Evolutionary conservation across 1,284 basidiomycete species (phyloP).

Genomic region (Prillingera fragicola): DNA sequence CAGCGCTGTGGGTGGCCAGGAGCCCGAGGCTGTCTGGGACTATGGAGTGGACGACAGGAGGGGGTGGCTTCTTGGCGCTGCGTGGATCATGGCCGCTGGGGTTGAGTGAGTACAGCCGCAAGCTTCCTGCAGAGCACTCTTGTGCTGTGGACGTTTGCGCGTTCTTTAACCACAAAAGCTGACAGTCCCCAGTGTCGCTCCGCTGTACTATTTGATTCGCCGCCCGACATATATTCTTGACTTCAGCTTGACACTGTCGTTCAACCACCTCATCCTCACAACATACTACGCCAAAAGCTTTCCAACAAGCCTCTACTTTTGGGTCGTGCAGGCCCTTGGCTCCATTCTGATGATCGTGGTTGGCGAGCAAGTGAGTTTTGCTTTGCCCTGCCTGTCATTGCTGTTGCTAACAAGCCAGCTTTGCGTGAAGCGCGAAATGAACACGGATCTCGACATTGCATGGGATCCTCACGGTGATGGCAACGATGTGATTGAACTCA

Average conservation of each 20-base stretch:
- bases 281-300: constrained; percentile 83
- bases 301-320: constrained; percentile 85
- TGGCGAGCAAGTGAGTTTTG: constrained; percentile 64
- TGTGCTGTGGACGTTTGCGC: no score
- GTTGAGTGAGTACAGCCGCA: constrained; percentile 75
- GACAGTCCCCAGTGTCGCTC: constrained; percentile 65
- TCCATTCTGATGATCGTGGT: constrained; percentile 68
- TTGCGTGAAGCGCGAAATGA: constrained; percentile 89
- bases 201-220: constrained; percentile 78
- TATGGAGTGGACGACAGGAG: constrained; percentile 62
- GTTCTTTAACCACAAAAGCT: no score
- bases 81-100: constrained; percentile 71
- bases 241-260: constrained; percentile 80
- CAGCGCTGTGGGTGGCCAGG: constrained; percentile 9
- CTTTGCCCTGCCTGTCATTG: background rate
- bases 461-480: constrained; percentile 22
- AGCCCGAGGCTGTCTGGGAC: constrained; percentile 45
- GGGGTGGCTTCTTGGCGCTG: constrained; percentile 79
- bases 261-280: constrained; percentile 85
- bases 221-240: constrained; percentile 91
- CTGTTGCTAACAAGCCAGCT: constrained; percentile 41
- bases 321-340: constrained; percentile 68
- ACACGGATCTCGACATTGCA: constrained; percentile 62
- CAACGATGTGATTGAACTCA: constrained; percentile 30
- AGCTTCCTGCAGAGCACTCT: no score